phyloP scores from a whole-genome alignment of 106 monocot genomes.

The Dioscorea alata region DNA sequence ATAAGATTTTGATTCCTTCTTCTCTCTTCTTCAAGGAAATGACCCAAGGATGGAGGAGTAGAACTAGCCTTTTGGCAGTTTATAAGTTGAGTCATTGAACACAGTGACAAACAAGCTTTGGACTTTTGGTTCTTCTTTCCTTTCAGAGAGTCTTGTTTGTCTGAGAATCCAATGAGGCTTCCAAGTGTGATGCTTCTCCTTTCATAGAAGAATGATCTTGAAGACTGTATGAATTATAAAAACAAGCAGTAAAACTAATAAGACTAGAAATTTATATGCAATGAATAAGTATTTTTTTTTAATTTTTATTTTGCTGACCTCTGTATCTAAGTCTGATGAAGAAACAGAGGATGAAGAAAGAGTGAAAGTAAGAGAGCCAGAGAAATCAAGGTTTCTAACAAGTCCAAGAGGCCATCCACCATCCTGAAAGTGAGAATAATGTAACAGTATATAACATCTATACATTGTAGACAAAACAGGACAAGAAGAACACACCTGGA shows the following conservation, averaged over 20 bases:
- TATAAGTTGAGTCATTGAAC: conserved; percentile 7
- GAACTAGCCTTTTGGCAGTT: not conserved
- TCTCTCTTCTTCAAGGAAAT: conserved; percentile 41
- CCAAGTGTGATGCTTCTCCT: conserved; percentile 36
- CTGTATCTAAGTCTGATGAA: conserved; percentile 39
- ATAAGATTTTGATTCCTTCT: not conserved
- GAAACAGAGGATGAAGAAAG: conserved; percentile 11
- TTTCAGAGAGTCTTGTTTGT: not conserved
- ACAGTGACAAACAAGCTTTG: conserved; percentile 25
- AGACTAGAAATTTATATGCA: too few relatives aligned
- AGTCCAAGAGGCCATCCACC: conserved; percentile 53
- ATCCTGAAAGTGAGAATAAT: conserved; percentile 14
- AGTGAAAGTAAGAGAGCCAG: conserved; percentile 30
- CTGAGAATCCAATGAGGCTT: conserved; percentile 44
- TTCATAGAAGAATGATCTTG: conserved; percentile 35
- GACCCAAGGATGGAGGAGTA: conserved; percentile 30
- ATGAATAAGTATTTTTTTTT: too few relatives aligned
- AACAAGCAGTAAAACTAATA: not conserved
- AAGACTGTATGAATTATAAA: conserved; percentile 15
- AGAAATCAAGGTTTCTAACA: conserved; percentile 19
- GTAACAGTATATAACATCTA: not conserved
- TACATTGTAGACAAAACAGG: not conserved
- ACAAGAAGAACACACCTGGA: not conserved
- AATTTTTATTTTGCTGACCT: conserved; percentile 9
- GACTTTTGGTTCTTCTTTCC: conserved; percentile 11